These are phyloP conservation scores for Neocatenulostroma microsporum DNA, from an alignment of 2,329 filamentous ascomycete genomes.

Conservation along the genomic window DNA sequence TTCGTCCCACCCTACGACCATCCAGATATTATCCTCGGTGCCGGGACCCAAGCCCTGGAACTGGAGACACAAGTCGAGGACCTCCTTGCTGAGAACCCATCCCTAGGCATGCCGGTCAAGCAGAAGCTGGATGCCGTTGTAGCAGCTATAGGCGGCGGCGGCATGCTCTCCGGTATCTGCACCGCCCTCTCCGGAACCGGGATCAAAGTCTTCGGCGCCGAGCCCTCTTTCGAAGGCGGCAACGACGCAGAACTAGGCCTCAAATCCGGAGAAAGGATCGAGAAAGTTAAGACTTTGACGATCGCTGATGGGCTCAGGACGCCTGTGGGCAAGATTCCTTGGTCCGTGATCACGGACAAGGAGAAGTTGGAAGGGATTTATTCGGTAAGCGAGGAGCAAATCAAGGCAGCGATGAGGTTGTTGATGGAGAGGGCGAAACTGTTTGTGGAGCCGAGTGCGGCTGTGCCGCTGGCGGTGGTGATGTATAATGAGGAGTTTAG, in stretches of 20 bases:
- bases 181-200: constrained; percentile 65
- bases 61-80: constrained; percentile 63
- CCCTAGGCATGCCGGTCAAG: constrained; percentile 19
- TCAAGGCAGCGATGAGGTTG: constrained; percentile 64
- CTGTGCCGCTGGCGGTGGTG: constrained; percentile 73
- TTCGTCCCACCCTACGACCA: constrained; percentile 90
- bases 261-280: constrained; percentile 55
- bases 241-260: constrained; percentile 74
- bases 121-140: constrained; percentile 50
- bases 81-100: constrained; percentile 38
- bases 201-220: constrained; percentile 74
- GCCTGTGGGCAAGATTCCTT: constrained; percentile 68
- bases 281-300: constrained; percentile 64
- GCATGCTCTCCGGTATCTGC: constrained; percentile 76
- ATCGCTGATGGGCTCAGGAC: constrained; percentile 86
- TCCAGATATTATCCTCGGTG: constrained; percentile 81
- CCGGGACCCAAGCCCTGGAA: constrained; percentile 84
- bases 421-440: constrained; percentile 85
- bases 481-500: constrained; percentile 83
- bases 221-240: constrained; percentile 72
- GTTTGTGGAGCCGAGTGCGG: constrained; percentile 80
- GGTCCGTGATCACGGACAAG: constrained; percentile 65
- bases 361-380: constrained; percentile 63
- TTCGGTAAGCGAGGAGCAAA: constrained; percentile 73
- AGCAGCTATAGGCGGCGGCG: constrained; percentile 78